These are phyloP conservation scores for Sanghuangporus baumii DNA, from an alignment of 1,284 basidiomycete genomes.

Conservation along the genomic window DNA sequence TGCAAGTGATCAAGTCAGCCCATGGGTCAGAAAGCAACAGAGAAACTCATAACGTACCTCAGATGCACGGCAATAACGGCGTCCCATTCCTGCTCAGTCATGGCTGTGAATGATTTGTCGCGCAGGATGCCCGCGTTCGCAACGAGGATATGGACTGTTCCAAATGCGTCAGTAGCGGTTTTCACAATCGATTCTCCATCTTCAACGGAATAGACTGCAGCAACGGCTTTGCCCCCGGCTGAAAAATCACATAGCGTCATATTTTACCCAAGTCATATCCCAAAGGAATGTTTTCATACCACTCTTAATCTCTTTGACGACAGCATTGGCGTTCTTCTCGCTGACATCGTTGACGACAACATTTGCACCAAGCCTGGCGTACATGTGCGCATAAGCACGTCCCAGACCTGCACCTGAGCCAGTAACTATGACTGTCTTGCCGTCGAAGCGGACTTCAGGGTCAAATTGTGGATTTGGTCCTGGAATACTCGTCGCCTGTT, in stretches of 20 bases:
- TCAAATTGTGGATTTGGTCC: constrained; percentile 68
- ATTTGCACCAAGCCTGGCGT: constrained; percentile 87
- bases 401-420: constrained; percentile 94
- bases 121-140: constrained; percentile 95
- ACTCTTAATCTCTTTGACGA: constrained; percentile 84
- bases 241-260: not conserved
- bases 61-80: constrained; percentile 87
- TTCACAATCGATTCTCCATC: constrained; percentile 92
- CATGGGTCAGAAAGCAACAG: not conserved
- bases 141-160: constrained; percentile 82
- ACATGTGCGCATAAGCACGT: constrained; percentile 89
- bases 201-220: constrained; percentile 85
- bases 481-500: constrained; percentile 61
- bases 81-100: constrained; percentile 95
- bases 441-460: constrained; percentile 76
- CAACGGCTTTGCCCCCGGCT: constrained; percentile 86
- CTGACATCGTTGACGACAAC: constrained; percentile 96
- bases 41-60: constrained; percentile 34
- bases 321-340: constrained; percentile 76
- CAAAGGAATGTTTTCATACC: constrained; percentile 36
- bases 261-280: not conserved
- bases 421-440: constrained; percentile 91
- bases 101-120: constrained; percentile 85
- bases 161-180: constrained; percentile 83
- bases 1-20: not conserved